Evolutionary conservation across 2,329 filamentous ascomycete genomes (phyloP), one percentile per base, ranked within the genome.

Genomic region (Aaosphaeria arxii): DNA sequence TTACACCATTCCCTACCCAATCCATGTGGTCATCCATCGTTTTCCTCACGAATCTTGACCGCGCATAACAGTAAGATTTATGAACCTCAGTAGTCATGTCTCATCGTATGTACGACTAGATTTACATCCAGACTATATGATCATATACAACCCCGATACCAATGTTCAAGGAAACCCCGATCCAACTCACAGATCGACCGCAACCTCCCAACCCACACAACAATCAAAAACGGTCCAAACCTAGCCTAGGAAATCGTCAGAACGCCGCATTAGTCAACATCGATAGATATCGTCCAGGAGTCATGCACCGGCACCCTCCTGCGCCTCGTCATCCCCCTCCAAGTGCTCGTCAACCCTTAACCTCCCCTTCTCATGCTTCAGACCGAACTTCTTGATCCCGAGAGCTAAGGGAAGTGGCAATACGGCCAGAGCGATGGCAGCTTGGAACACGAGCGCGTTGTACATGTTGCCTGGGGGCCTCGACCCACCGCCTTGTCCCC

Each of bases 371-470:
- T 59, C 59, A 42, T 53, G 54, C 7, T 52, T 57, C 42, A 78
- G 58, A 1, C 89, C 89, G 66, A 91, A 87, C 40, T 52, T 61
- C 57, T 67, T 63, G 40, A 86, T 58, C 0, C 90, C 89, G 31
- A 95, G 65, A 11, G 76, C 78, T 50, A 95, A 57, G 1, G 88
- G 86, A 42, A 88, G 68, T 6, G 89, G 87, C 40, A 87, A 76
- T 7, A 82, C 80, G 6, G 77, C 79, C 46, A 86, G 66, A 0
- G 84, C 83, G 7, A 96, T 49, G 2, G 89, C 84, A 1, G 88
- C 88, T 57, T 91, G 81, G 64, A 96, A 95, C 24, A 95, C 78
- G 51, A 96, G 74, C 1, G 87, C 83, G 24, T 79, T 77, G 58
- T 79, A 81, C 88, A 96, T 91, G 62, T 91, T 87, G 13, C 72